Base-by-base conservation (phyloP, 2,329 filamentous ascomycete species). In the Penicillium paneum region DNA sequence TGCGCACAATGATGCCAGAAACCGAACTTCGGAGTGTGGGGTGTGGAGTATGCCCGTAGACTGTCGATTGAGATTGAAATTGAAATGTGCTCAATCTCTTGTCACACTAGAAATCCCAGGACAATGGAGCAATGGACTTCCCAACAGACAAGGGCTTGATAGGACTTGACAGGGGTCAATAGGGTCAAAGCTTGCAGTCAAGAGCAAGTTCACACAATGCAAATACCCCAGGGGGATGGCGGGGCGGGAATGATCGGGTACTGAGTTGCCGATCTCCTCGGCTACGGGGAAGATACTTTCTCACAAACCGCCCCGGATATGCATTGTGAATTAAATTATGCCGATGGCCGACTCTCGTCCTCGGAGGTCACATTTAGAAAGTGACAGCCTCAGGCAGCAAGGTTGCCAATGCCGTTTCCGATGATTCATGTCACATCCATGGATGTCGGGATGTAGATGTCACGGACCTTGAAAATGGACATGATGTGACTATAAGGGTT, bases 211-310 rank as follows among this genome's bases (percentile, higher is more conserved):
- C 31, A 21, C 35, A 50, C 29, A 45, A 38, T 42, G 43, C 42
- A 46, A 43, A 21, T 49, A 26, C 24, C 55, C 55, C 55, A 57
- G 8, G 46, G 12, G 52, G 44, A 52, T 50, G 15, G 38, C 48
- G 56, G 54, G 55, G 55, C 58, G 62, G 62, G 34, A 50, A 36
- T 34, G 44, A 56, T 44, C 58, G 63, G 61, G 50, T 59, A 55
- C 29, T 19, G n/a, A 49, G 42, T 45, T 52, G 49, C 59, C 61
- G 60, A 49, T 57, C 39, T 56, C 62, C 59, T 60, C 60, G 58
- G 63, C n/a, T 53, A 53, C 17, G 29, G 50, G 43, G 36, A 35
- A 48, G 28, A 29, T 7, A 32, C 10, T 21, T 24, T 35, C 12
- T 41, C 11, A 24, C 21, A 24, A 32, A 8, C 3, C 11, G 7